Conservation (phyloP, 805 yeast genomes). For the Teunomyces kruisii region DNA sequence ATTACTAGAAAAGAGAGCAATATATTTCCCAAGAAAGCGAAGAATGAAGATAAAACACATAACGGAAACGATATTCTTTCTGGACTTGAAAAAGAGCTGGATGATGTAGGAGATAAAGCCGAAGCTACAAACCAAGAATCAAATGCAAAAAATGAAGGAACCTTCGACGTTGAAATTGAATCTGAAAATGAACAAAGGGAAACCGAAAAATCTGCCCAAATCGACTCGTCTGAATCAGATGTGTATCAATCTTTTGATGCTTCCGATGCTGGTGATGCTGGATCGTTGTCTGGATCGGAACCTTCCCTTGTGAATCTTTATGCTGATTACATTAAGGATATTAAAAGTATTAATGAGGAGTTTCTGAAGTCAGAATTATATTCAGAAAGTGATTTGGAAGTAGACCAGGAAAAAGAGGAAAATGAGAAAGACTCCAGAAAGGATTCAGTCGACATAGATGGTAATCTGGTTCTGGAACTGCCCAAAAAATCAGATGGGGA, state of each 20-base stretch:
- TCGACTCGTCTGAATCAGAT: not conserved
- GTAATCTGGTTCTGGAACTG: too few relatives aligned
- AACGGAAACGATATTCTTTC: conserved; percentile 4
- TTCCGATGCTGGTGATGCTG: not conserved
- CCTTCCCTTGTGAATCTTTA: conserved; percentile 3
- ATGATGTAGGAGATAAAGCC: not conserved
- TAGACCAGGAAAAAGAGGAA: not conserved
- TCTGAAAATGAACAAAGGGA: not conserved
- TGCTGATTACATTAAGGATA: conserved; percentile 17
- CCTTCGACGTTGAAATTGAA: too few relatives aligned
- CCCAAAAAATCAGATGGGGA: too few relatives aligned
- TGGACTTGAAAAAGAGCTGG: conserved; percentile 3
- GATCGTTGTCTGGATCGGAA: conserved; percentile 1
- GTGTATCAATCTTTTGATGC: not conserved
- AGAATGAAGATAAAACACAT: conserved; percentile 7
- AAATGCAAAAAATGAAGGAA: too few relatives aligned
- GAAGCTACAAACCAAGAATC: not conserved
- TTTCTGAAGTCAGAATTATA: conserved; percentile 10
- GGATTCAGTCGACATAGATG: too few relatives aligned
- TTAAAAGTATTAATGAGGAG: conserved; percentile 16
- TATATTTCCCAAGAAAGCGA: conserved; percentile 2
- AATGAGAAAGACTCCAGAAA: too few relatives aligned
- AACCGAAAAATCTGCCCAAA: not conserved
- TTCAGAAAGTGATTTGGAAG: not conserved
- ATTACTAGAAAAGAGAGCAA: not conserved